Evolutionary conservation across 441 rosid genomes (phyloP).

Genomic region (Kokia cookei): DNA sequence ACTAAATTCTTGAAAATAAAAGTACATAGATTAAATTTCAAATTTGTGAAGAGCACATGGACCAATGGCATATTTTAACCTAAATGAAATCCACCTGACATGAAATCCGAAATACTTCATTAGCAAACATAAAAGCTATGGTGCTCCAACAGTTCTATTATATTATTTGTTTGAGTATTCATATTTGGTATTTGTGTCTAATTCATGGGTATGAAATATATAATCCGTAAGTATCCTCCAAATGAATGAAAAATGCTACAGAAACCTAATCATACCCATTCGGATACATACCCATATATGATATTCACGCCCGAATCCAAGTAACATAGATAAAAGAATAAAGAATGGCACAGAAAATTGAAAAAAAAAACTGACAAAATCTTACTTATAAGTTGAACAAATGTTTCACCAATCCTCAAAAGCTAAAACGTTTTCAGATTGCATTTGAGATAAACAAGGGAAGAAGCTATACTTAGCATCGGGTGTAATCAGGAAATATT

Average conservation of each 20-base stretch:
- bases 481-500: conserved; percentile 46
- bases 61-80: too few species aligned
- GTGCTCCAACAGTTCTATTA: too few species aligned
- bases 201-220: background rate
- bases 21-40: too few species aligned
- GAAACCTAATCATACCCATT: background rate
- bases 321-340: background rate
- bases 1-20: too few species aligned
- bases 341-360: background rate
- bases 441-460: background rate
- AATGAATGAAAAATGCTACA: background rate
- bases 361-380: background rate
- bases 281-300: background rate
- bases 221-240: background rate
- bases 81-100: too few species aligned
- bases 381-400: background rate
- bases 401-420: background rate
- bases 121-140: too few species aligned
- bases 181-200: background rate
- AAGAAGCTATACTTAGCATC: background rate
- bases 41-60: too few species aligned
- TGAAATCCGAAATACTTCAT: too few species aligned
- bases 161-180: background rate
- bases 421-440: background rate
- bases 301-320: background rate